Percentiles rank a stretch among this genome's conserved stretches.
Evolutionary conservation across 2,329 filamentous ascomycete genomes (phyloP).

Genomic region (Cladosporium velox): DNA sequence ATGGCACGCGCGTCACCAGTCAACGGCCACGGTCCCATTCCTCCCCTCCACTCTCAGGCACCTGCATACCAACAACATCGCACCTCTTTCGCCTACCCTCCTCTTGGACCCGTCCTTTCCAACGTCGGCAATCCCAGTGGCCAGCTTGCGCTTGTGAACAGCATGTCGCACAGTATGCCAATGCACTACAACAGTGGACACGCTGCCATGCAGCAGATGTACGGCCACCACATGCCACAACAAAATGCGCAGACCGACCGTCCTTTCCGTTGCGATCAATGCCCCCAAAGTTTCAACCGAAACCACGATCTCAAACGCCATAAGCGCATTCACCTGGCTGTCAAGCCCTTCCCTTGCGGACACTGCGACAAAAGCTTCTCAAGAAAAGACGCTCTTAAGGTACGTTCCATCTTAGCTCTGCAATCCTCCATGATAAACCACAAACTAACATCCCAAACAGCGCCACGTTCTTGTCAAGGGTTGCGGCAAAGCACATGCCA

Average conservation of each 20-base stretch:
- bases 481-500: constrained; percentile 57
- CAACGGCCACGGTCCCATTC: constrained; percentile 45
- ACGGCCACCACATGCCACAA: constrained; percentile 53
- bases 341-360: constrained; percentile 91
- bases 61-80: constrained; percentile 55
- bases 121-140: constrained; percentile 74
- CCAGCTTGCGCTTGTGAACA: constrained; percentile 70
- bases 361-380: constrained; percentile 97
- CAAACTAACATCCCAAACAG: constrained; percentile 45
- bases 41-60: constrained; percentile 51
- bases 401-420: constrained; percentile 49
- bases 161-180: constrained; percentile 54
- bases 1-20: constrained; percentile 57
- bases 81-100: constrained; percentile 55
- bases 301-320: constrained; percentile 97
- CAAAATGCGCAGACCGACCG: constrained; percentile 67
- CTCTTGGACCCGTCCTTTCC: constrained; percentile 71
- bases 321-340: constrained; percentile 89
- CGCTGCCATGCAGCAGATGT: constrained; percentile 67
- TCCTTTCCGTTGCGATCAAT: constrained; percentile 92
- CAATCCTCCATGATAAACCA: neutral
- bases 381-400: constrained; percentile 94
- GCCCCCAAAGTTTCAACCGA: constrained; percentile 89
- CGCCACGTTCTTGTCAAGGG: constrained; percentile 69
- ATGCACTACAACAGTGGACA: constrained; percentile 61